Evolutionary conservation across 1,284 basidiomycete genomes (phyloP).

Genomic region (Malassezia psittaci): DNA sequence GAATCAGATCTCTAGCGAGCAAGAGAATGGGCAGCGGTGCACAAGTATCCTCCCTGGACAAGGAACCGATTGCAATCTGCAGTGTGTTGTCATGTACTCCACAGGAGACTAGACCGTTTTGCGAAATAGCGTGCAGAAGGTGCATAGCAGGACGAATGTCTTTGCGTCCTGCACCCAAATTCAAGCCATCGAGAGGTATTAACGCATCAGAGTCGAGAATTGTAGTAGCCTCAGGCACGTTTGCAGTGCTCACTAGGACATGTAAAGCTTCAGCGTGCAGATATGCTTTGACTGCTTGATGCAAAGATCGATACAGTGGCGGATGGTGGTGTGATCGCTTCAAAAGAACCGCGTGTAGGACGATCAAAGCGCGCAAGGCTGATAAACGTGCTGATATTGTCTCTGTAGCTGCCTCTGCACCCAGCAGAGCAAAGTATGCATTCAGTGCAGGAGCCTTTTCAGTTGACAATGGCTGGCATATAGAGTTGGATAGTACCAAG

Average conservation of each 20-base stretch:
- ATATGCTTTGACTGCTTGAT: not conserved
- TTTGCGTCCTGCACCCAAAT: not conserved
- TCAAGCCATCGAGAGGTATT: not conserved
- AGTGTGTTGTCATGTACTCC: not conserved
- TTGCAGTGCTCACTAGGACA: not conserved
- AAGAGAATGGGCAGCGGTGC: not conserved
- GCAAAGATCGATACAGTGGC: not conserved
- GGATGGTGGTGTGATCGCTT: not conserved
- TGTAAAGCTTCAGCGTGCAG: slow-evolving; percentile 17
- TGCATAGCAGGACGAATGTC: not conserved
- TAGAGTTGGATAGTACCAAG: not conserved
- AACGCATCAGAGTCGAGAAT: not conserved
- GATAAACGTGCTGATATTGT: not conserved
- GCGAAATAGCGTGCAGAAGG: not conserved
- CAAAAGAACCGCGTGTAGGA: not conserved
- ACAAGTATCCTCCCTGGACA: not conserved
- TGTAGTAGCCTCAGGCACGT: not conserved
- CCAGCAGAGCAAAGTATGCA: not conserved
- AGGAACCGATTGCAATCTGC: not conserved
- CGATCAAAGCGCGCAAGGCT: not conserved
- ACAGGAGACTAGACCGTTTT: not conserved
- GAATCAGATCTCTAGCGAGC: not conserved
- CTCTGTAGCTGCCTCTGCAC: not conserved
- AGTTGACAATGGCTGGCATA: not conserved
- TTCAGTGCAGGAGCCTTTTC: not conserved